Conservation (phyloP, 805 yeast species). For the Candida morakotiae region DNA sequence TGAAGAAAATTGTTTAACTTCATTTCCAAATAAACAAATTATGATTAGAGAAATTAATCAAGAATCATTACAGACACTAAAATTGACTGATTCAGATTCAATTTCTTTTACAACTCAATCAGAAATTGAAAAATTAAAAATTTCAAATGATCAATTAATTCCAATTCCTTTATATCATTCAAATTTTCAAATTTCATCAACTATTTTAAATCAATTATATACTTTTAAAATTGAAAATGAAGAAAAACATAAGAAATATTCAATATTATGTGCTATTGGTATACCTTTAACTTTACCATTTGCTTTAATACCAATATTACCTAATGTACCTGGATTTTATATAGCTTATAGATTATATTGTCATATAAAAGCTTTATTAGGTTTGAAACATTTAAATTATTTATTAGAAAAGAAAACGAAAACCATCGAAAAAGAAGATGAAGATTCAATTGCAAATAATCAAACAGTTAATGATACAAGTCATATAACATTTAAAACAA, state of each 20-base stretch:
- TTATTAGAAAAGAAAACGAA: slow-evolving; percentile 36
- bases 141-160: slow-evolving; percentile 26
- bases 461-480: slow-evolving; percentile 13
- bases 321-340: slow-evolving; percentile 90
- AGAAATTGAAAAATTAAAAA: slow-evolving; percentile 21
- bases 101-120: slow-evolving; percentile 16
- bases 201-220: slow-evolving; percentile 36
- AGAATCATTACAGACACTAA: slow-evolving; percentile 12
- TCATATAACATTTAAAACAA: slow-evolving; percentile 18
- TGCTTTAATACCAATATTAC: slow-evolving; percentile 78
- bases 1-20: slow-evolving; percentile 69
- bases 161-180: slow-evolving; percentile 42
- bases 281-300: slow-evolving; percentile 80
- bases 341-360: slow-evolving; percentile 78
- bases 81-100: too few relatives aligned
- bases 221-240: slow-evolving; percentile 42
- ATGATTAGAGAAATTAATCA: slow-evolving; percentile 48
- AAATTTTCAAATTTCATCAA: slow-evolving; percentile 25
- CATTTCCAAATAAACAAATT: slow-evolving; percentile 67
- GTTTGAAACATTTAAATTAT: slow-evolving; percentile 63
- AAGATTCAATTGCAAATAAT: slow-evolving; percentile 4
- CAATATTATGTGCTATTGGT: slow-evolving; percentile 50
- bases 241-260: slow-evolving; percentile 51
- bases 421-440: not conserved
- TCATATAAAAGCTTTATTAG: slow-evolving; percentile 72